Evolutionary conservation across 2,329 filamentous ascomycete species (phyloP), one percentile per base, ranked within the genome.

Genomic region (Cordyceps tenuipes): DNA sequence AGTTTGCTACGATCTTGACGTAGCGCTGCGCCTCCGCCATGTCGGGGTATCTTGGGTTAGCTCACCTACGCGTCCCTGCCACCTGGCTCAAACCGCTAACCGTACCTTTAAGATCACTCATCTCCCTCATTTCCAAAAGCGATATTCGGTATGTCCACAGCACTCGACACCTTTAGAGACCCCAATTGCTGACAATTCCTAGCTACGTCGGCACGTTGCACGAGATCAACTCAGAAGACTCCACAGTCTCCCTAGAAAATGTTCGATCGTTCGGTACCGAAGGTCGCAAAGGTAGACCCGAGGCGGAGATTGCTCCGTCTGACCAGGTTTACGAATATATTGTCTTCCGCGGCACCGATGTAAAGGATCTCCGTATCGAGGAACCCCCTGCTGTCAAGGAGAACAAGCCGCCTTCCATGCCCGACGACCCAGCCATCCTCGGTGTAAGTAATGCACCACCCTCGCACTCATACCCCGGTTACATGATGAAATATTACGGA

Each of bases 241-340:
- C 93, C 51, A 97, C 94, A 65, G 95, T 99, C 70, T 95, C 94
- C 47, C 86, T 99, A 65, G 92, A 99, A 73, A 93, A 96, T 83
- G 94, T 99, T 72, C 85, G 87, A 64, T 97, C 93, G 3, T 95
- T 88, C 71, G 94, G 94, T 67, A 97, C 94, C 34, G 94, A 99
- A 78, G 92, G 91, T 60, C 90, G 94, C 65, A 88, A 87, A 70
- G 84, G 82, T 66, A 86, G 87, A 66, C 87, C 88, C 19, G 83
- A 87, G 19, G 89, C 95, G 64, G 92, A 96, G 76, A 89, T 96
- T 61, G 77, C 88, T 43, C 83, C 91, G 3, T 93, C 90, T 39
- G 87, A 94, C 63, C 90, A 90, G 72, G 83, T 96, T 70, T 99
- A 97, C 79, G 94, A 97, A 73, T 97, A 97, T 78, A 97, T 99